Evolutionary conservation across 176 grass and related monocot genomes (phyloP).

Genomic region (Zoysia pacifica): DNA sequence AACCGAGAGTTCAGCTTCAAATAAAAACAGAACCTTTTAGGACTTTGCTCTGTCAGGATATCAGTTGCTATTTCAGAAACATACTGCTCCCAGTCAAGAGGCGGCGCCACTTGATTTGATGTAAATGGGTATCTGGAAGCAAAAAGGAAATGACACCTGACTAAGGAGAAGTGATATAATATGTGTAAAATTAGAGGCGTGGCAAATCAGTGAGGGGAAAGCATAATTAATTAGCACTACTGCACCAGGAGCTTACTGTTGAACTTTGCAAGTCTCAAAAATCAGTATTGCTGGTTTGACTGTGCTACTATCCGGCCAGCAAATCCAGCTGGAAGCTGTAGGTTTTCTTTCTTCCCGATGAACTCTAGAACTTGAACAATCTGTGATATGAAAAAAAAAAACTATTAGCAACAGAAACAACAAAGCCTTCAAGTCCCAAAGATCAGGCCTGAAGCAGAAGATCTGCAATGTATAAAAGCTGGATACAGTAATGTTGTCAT

Average conservation of each 20-base stretch:
- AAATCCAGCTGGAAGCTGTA: slow-evolving; percentile 81
- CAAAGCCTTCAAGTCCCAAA: neutral
- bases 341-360: slow-evolving; percentile 94
- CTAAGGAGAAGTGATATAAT: neutral
- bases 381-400: slow-evolving; percentile 37
- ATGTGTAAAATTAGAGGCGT: slow-evolving; percentile 1
- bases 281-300: slow-evolving; percentile 87
- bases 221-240: slow-evolving; percentile 1
- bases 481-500: neutral
- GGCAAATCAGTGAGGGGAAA: neutral
- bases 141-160: slow-evolving; percentile 20
- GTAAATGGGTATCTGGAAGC: slow-evolving; percentile 87
- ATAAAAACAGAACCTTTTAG: slow-evolving; percentile 72
- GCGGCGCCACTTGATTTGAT: slow-evolving; percentile 70
- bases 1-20: neutral
- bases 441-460: neutral
- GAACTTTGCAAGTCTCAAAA: slow-evolving; percentile 95
- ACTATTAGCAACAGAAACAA: neutral
- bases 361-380: slow-evolving; percentile 83
- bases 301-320: slow-evolving; percentile 73
- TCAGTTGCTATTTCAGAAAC: slow-evolving; percentile 88
- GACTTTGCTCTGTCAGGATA: slow-evolving; percentile 93
- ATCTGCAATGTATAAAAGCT: neutral
- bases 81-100: slow-evolving; percentile 98
- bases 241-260: slow-evolving; percentile 62